These are phyloP conservation scores for Saccharomyces pastorianus DNA, from an alignment of 1,139 yeast species.

Conservation along the genomic window DNA sequence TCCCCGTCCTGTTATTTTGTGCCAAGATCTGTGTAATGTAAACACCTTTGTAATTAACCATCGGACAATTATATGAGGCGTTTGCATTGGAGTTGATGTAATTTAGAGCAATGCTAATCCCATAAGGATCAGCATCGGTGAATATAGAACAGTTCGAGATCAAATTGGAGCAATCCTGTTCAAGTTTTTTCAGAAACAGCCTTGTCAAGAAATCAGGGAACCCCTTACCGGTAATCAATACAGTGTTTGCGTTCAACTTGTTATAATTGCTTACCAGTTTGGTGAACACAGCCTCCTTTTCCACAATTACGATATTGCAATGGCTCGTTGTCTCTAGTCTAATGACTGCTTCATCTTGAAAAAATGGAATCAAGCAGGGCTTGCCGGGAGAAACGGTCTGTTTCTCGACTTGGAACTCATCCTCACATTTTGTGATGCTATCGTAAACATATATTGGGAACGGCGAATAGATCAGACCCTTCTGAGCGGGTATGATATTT, in stretches of 20 bases:
- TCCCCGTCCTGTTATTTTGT: constrained; percentile 2
- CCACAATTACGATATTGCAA: constrained; percentile 20
- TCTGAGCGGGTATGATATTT: constrained; percentile 31
- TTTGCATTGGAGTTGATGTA: constrained; percentile 15
- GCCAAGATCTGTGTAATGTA: constrained; percentile 15
- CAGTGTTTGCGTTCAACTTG: constrained; percentile 6
- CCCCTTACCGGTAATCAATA: constrained; percentile 33
- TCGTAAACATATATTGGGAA: constrained; percentile 6
- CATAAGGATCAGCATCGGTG: constrained; percentile 35
- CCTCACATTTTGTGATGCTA: constrained; percentile 7
- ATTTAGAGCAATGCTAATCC: constrained; percentile 29
- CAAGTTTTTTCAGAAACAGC: constrained; percentile 19
- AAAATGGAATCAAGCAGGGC: constrained; percentile 12
- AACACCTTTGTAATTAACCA: constrained; percentile 19
- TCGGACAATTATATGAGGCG: constrained; percentile 7
- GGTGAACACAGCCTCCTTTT: constrained; percentile 30
- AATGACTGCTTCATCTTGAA: constrained; percentile 7
- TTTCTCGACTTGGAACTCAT: constrained; percentile 5
- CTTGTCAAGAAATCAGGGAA: constrained; percentile 32
- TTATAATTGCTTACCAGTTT: constrained; percentile 12
- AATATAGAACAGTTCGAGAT: constrained; percentile 12
- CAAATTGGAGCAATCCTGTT: constrained; percentile 4
- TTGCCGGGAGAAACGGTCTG: not conserved
- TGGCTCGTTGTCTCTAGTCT: constrained; percentile 3
- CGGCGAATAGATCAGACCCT: constrained; percentile 28